phyloP scores from a whole-genome alignment of 2,329 filamentous ascomycete genomes.

The Metarhizium rileyi region DNA sequence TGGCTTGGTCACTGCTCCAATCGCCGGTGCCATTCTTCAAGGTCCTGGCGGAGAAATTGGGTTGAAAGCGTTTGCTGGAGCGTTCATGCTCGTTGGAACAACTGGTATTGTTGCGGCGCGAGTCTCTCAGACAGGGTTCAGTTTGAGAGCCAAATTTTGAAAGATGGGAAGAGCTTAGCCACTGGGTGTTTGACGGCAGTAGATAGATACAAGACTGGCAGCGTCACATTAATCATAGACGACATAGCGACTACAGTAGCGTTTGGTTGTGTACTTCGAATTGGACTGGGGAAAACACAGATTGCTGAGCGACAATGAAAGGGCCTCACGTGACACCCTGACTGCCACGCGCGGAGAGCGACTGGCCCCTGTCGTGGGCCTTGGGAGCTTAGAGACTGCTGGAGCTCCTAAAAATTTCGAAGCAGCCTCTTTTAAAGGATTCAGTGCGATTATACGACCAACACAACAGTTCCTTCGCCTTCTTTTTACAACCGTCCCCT shows the following conservation, averaged over 20 bases:
- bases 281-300: too few species aligned
- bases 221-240: too few species aligned
- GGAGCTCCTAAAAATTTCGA: slow-evolving; percentile 29
- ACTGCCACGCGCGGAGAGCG: neutral
- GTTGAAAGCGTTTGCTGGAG: slow-evolving; percentile 12
- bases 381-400: slow-evolving; percentile 1
- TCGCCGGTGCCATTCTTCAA: slow-evolving; percentile 13
- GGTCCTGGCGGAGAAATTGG: slow-evolving; percentile 8
- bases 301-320: too few species aligned
- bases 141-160: slow-evolving; percentile 8
- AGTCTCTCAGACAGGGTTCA: slow-evolving; percentile 9
- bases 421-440: slow-evolving; percentile 11
- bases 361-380: slow-evolving; percentile 2
- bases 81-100: slow-evolving; percentile 11
- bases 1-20: slow-evolving; percentile 11
- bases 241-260: too few species aligned
- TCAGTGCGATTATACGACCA: slow-evolving; percentile 14
- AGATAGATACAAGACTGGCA: too few species aligned
- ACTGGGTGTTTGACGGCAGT: neutral
- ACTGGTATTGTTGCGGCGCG: slow-evolving; percentile 10
- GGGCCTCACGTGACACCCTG: slow-evolving; percentile 6
- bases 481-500: slow-evolving; percentile 12
- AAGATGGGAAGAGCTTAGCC: neutral
- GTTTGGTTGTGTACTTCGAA: too few species aligned
- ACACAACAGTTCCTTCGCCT: slow-evolving; percentile 12